Conservation (phyloP, 1,284 basidiomycete species). For the Omphalotus olearius region DNA sequence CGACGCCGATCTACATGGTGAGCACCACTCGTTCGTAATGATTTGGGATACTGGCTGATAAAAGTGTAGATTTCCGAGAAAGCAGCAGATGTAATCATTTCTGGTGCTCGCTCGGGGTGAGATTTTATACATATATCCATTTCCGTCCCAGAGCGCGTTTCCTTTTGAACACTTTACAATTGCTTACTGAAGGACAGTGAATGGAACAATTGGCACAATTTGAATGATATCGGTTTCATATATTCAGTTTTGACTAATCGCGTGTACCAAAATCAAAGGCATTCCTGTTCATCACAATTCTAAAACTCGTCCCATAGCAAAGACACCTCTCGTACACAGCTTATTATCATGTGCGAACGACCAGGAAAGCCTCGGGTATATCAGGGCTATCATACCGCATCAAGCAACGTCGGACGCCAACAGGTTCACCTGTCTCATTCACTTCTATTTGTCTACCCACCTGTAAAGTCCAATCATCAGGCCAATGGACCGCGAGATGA, state of each 20-base stretch:
- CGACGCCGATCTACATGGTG: slow-evolving; percentile 29
- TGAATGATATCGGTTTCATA: no score
- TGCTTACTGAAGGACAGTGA: no score
- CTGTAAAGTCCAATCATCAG: slow-evolving; percentile 27
- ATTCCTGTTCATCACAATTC: no score
- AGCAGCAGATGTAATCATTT: slow-evolving; percentile 25
- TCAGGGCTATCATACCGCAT: slow-evolving; percentile 57
- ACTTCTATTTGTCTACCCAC: slow-evolving; percentile 38
- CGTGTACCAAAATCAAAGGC: no score
- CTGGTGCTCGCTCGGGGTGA: slow-evolving; percentile 8
- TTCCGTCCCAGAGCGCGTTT: no score
- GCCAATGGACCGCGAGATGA: not conserved
- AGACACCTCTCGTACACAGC: no score
- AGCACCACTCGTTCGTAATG: not conserved
- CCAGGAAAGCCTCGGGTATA: slow-evolving; percentile 69
- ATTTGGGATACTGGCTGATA: not conserved
- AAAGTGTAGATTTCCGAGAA: slow-evolving; percentile 25
- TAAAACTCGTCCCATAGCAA: no score
- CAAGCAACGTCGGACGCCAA: slow-evolving; percentile 34
- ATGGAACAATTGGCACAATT: no score
- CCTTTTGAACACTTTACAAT: no score
- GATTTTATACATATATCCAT: not conserved
- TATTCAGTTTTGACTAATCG: no score
- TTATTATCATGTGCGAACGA: slow-evolving; percentile 44
- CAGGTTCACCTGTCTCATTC: slow-evolving; percentile 33